Evolutionary conservation across 2,329 filamentous ascomycete species (phyloP), one percentile per base, ranked within the genome.

Genomic region (Ophiostoma perfectum): DNA sequence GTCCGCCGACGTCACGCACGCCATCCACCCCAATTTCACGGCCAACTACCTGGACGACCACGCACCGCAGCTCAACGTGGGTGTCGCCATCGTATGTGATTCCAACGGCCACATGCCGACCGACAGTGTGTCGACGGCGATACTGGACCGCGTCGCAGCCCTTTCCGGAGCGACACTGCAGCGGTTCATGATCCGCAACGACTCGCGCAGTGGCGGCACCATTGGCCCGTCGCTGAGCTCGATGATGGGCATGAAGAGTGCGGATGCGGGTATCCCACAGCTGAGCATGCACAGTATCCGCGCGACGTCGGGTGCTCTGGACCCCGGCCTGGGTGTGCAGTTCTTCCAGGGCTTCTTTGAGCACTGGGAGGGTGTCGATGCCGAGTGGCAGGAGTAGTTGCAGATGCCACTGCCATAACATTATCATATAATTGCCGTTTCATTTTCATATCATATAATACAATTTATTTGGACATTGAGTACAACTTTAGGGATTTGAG

Each of bases 41-140:
- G 84, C 84, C 72, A 87, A 86, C 41, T 98, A 98, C 80, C 88
- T 97, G 18, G 85, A 91, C 68, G 89, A 91, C 74, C 95, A 99
- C 79, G 84, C 91, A 2, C 94, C 95, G 0, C 86, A 91, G 69
- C 86, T 99, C 67, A 99, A 99, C 77, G 87, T 95, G 44, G 95
- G 95, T 47, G 84, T 97, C 44, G 86, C 88, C 16, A 84, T 99
- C 52, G 88, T 87, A 63, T 87, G 88, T 36, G 94, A 98, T 78
- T 87, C 88, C 66, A 97, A 97, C 75, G 95, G 92, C 4, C 92
- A 98, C 80, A 97, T 97, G 91, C 97, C 94, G 3, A 97, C 94
- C 3, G 93, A 98, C 76, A 88, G 89, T 68, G 87, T 97, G 18
- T 95, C 91, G 11, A 91, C 91, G 4, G 88, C 92, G 4, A 86